Evolutionary conservation across 768 basidiomycete species (phyloP), one percentile per base, ranked within the genome.

Genomic region (Xerocomellus intermedius): DNA sequence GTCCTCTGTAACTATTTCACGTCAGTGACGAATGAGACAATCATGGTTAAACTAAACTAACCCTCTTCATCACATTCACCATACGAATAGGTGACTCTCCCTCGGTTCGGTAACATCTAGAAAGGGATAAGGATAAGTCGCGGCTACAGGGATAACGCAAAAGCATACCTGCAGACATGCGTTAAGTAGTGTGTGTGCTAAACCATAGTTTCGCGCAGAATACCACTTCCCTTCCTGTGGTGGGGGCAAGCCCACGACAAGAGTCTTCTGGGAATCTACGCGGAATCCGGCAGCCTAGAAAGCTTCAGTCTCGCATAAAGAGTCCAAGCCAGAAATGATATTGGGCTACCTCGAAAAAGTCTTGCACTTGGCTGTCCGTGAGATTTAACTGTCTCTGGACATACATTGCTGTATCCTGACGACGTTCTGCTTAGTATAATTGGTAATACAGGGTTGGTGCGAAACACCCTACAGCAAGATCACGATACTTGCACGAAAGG

Each of bases 171-270:
- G 60, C n/a, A 79, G 61, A 49, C 74, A 73, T 13, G 68, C 59
- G 33, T 63, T 64, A 0, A 75, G 64, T 8, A 80, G 55, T 5
- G 74, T 79, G 48, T 76, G 70, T 1, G 77, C 75, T 19, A 81
- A 63, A 9, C 74, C 73, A 55, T 75, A 80, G 56, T 75, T 80
- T 49, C 79, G 65, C 32, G 56, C 71, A 5, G 76, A 73, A 30
- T 64, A 24, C 69, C 71, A 69, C 7, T 55, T 65, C 22, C 69
- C 69, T 30, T 76, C 65, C 4, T 68, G 73, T 1, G 72, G 73
- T 8, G 71, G 69, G 24, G 79, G 79, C 14, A 81, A 59, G 22
- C 79, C 79, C 57, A 80, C 72, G 9, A 80, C 69, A 12, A 79
- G 66, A 5, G 72, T 75, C 19, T 71, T 70, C 12, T 69, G 69